A percentile compares a stretch with the other conserved stretches of the same genome.
phyloP scores from a whole-genome alignment of 73 alveolate genomes.

The Symbiodinium pilosum region DNA sequence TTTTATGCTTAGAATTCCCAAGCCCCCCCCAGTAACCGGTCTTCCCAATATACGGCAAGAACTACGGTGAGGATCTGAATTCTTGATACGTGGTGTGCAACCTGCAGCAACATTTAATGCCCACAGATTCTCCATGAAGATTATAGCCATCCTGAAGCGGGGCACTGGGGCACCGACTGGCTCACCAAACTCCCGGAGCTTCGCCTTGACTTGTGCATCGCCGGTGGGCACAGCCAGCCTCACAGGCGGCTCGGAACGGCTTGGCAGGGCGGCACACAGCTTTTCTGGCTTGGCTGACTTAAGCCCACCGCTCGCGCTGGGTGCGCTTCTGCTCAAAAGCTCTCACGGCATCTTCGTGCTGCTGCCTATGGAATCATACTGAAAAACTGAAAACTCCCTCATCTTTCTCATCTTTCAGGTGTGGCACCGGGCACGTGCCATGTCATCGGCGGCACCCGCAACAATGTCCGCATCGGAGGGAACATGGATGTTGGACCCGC shows the following conservation, averaged over 20 bases:
- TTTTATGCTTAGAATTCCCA: too few relatives aligned
- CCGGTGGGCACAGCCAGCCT: constrained; percentile 95
- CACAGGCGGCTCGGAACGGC: neutral
- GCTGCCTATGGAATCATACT: constrained; percentile 51
- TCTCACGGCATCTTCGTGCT: constrained; percentile 83
- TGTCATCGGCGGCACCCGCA: constrained; percentile 46
- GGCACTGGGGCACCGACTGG: constrained; percentile 74
- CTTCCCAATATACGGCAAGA: too few relatives aligned
- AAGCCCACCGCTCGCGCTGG: constrained; percentile 25
- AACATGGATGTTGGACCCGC: constrained; percentile 79
- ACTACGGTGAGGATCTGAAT: too few relatives aligned
- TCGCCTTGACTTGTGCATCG: constrained; percentile 82
- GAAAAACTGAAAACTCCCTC: too few relatives aligned
- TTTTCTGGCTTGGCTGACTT: neutral
- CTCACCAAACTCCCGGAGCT: constrained; percentile 96
- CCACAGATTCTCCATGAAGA: neutral
- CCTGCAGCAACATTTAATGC: neutral
- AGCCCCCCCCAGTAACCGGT: too few relatives aligned
- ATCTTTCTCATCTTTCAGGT: neutral
- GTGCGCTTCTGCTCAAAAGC: constrained; percentile 93
- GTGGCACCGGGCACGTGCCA: constrained; percentile 72
- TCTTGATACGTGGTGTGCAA: neutral
- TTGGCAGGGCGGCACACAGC: neutral
- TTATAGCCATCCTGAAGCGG: neutral
- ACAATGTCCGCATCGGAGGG: constrained; percentile 94